These are phyloP conservation scores for Metarhizium brunneum DNA, from an alignment of 2,329 filamentous ascomycete genomes.

Conservation along the genomic window DNA sequence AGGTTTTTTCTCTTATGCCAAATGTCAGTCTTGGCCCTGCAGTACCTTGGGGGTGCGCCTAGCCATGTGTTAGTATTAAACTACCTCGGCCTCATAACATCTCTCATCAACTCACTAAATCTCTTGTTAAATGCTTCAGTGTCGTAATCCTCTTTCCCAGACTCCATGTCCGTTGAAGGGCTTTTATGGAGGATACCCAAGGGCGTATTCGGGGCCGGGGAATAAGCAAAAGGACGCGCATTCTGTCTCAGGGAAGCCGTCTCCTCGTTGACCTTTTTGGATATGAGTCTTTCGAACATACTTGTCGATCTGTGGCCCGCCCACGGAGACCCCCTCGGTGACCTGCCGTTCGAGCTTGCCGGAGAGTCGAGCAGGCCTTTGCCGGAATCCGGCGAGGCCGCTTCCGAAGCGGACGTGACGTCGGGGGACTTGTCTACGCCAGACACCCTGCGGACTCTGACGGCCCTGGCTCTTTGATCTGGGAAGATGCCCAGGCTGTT, in stretches of 20 bases:
- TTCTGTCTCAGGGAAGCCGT: too few species aligned
- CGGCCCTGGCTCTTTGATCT: neutral
- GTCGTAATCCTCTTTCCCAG: neutral
- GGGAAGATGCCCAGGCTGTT: neutral
- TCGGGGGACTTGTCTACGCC: neutral
- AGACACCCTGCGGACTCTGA: neutral
- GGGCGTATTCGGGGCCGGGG: neutral
- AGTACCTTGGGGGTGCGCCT: conserved; percentile 21
- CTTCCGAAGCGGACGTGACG: neutral
- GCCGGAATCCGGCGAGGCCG: neutral
- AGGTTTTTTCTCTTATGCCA: conserved; percentile 22
- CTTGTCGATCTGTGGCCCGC: neutral
- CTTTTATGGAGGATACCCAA: neutral
- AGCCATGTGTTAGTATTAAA: neutral
- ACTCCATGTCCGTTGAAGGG: neutral
- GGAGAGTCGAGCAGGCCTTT: conserved; percentile 1
- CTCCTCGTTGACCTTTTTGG: too few species aligned
- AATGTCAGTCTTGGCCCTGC: conserved; percentile 6
- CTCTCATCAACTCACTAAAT: neutral
- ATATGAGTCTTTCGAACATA: neutral
- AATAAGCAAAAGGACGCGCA: too few species aligned
- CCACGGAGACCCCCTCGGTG: neutral
- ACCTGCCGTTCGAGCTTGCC: neutral
- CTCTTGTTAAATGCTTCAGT: neutral
- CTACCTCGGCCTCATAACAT: neutral